Base-by-base conservation (phyloP, 352 stramenopile genomes). In the Phytopythium sindhum region DNA sequence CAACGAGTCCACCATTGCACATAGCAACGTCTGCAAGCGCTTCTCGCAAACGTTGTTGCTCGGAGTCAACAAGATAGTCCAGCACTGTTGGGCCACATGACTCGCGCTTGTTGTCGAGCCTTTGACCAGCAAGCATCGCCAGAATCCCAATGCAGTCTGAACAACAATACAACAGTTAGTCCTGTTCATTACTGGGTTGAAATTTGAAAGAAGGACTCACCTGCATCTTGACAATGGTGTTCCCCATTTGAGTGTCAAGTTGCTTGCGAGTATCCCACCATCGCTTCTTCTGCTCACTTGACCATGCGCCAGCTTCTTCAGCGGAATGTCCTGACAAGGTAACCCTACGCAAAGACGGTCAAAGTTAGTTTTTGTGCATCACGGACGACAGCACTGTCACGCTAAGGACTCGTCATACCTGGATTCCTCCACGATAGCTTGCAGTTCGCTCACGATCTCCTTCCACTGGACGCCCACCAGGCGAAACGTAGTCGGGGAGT, bases 201-300 rank as follows among this genome's bases (percentile, higher is more conserved):
- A n/a, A 15, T 4, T 23, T 55, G 21, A 26, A 19, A 26, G 50
- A 28, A 53, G 29, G 14, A 37, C 48, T 11, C 67, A 93, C 86
- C 84, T 93, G 72, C 58, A 92, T 75, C 19, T 67, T 76, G 5
- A 56, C 9, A 15, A 93, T 59, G 23, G 70, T 53, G 28, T 69
- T 48, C 31, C 68, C 61, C 23, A 95, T 73, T 21, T 70, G 71
- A 35, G 69, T 67, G 60, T 95, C 73, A 2, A 94, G 64, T 21
- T 78, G 45, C 14, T 86, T 84, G 56, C 87, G 79, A 39, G 65
- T 86, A 60, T 66, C 73, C 87, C 87, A 95, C 87, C 87, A 95
- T 28, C 77, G 55, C n/a, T 86, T 90, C 63, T 93, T 94, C 47
- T 84, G 75, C 12, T 85, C 66, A 2, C 73, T 61, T 23, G 63